Conservation (phyloP, 768 basidiomycete species). For the Panellus pusillus region DNA sequence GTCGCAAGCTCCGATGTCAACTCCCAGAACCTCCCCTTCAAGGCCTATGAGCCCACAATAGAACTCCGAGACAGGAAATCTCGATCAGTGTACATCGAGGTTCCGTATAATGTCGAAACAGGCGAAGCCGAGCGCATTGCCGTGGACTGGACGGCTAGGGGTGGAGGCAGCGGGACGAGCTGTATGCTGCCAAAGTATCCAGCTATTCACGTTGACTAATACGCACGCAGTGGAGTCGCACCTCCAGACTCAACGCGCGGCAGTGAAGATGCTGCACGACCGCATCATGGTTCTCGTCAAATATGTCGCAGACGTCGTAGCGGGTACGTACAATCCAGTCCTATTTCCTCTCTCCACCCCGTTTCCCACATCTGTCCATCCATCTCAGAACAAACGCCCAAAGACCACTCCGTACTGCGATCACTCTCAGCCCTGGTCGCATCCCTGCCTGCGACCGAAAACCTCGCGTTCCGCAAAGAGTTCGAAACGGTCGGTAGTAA, state of each 20-base stretch:
- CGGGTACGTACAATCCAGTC: slow-evolving; percentile 50
- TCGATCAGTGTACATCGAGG: slow-evolving; percentile 80
- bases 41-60: slow-evolving; percentile 89
- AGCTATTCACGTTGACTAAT: background rate
- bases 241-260: slow-evolving; percentile 88
- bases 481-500: slow-evolving; percentile 72
- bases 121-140: slow-evolving; percentile 99
- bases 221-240: slow-evolving; percentile 76
- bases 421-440: slow-evolving; percentile 85
- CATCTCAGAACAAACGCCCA: slow-evolving; percentile 60
- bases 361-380: background rate
- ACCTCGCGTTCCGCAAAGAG: slow-evolving; percentile 80
- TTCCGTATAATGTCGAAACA: slow-evolving; percentile 87
- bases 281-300: slow-evolving; percentile 83
- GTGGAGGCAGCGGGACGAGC: slow-evolving; percentile 79
- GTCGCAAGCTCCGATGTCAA: slow-evolving; percentile 51
- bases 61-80: slow-evolving; percentile 80
- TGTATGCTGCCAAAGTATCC: no score
- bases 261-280: slow-evolving; percentile 95
- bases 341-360: background rate
- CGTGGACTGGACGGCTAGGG: slow-evolving; percentile 91
- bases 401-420: slow-evolving; percentile 81
- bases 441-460: slow-evolving; percentile 84
- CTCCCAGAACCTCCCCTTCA: slow-evolving; percentile 80
- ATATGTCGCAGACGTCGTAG: slow-evolving; percentile 77